Evolutionary conservation across 169 alveolate genomes (phyloP), one percentile per base, ranked within the genome.

Genomic region (Eimeria falciformis): DNA sequence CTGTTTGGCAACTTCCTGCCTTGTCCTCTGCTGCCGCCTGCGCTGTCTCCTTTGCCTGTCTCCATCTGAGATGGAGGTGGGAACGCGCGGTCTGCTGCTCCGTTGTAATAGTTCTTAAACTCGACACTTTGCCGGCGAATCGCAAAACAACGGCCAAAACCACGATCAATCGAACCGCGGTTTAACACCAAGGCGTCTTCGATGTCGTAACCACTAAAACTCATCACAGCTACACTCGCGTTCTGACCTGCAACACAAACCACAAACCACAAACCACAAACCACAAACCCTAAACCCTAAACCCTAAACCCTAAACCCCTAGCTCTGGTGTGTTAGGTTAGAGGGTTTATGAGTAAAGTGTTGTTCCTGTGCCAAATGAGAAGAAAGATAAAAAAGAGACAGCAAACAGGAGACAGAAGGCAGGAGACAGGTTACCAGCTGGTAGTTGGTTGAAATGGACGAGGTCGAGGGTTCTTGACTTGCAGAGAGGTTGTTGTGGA

Each of bases 141-240:
- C 33, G 86, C 86, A 27, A 69, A 50, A 56, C 93, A 94, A 14
- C 91, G 86, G 29, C 99, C 99, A 94, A 99, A 99, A 9, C 99
- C 99, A 71, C 99, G 96, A 95, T 99, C 99, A 50, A 98, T 94
- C 3, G 99, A 97, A 7, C 99, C 98, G 82, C 97, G 97, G 95
- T 99, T 99, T 96, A 99, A 93, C 50, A 99, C 98, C 21, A 98
- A 94, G 18, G 99, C 99, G 93, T 99, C 99, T 96, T 99, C 99
- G 55, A 99, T 99, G 96, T 99, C 99, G 92, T 99, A 99, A 1
- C 99, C 99, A 66, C 99, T 97, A 97, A 97, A 99, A 95, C 99
- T 97, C 99, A 99, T 98, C 45, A 99, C 99, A 23, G 99, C 99
- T 47, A 99, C 99, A 25, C 98, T 96, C 2, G 99, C 99, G 94